These are phyloP conservation scores for Diospyros lotus DNA, from an alignment of 148 eudicot genomes.

Conservation along the genomic window DNA sequence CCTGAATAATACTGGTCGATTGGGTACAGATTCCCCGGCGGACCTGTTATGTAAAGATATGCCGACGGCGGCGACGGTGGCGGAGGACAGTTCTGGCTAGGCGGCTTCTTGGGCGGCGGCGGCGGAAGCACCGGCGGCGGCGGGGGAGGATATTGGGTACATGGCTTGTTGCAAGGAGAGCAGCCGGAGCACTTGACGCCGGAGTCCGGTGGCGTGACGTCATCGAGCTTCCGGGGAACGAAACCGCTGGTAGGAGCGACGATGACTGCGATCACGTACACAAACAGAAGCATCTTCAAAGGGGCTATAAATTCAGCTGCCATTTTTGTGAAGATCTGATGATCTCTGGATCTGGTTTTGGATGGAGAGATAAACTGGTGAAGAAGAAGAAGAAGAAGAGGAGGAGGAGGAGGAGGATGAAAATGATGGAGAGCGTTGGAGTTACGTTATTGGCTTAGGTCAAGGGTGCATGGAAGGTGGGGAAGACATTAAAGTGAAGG, in stretches of 20 bases:
- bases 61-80: constrained; percentile 21
- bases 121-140: constrained; percentile 19
- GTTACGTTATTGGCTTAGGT: too few species aligned
- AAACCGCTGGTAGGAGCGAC: constrained; percentile 4
- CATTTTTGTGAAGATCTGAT: neutral
- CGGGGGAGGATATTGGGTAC: constrained; percentile 18
- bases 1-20: constrained; percentile 16
- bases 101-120: neutral
- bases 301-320: too few species aligned
- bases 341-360: too few species aligned
- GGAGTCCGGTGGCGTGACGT: constrained; percentile 15
- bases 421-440: too few species aligned
- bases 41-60: constrained; percentile 27
- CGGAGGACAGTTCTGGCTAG: constrained; percentile 3
- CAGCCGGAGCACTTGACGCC: constrained; percentile 27
- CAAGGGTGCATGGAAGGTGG: too few species aligned
- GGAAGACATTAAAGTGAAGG: too few species aligned
- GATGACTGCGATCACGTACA: neutral
- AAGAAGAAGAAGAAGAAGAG: too few species aligned
- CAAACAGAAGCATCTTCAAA: neutral
- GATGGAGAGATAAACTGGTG: too few species aligned
- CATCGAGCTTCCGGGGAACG: constrained; percentile 19
- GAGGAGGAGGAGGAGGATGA: too few species aligned
- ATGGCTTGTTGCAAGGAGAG: constrained; percentile 14
- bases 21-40: constrained; percentile 50